These are phyloP conservation scores for Stephania cephalantha DNA, from an alignment of 164 flowering plant genomes.

Conservation along the genomic window DNA sequence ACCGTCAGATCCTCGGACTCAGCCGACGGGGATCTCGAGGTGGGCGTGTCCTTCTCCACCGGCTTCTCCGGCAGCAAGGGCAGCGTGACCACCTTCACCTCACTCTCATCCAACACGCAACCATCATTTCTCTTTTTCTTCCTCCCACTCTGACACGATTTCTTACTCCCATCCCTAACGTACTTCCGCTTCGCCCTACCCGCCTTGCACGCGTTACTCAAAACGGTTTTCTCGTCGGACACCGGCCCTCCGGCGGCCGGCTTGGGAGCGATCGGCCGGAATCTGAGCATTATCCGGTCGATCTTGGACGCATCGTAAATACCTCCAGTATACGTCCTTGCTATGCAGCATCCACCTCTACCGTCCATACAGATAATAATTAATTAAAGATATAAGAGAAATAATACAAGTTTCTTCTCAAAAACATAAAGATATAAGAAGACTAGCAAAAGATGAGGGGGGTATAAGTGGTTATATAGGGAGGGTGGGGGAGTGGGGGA, in stretches of 20 bases:
- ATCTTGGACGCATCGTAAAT: conserved; percentile 39
- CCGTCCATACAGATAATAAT: conserved; percentile 34
- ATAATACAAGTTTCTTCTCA: too few relatives aligned
- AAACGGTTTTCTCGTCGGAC: conserved; percentile 26
- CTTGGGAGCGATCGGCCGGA: conserved; percentile 85
- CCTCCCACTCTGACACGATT: conserved; percentile 1
- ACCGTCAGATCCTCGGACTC: conserved; percentile 2
- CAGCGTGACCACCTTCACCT: conserved; percentile 37
- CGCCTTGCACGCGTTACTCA: not conserved
- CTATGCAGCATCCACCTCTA: conserved; percentile 75
- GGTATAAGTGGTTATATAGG: conserved; percentile 15
- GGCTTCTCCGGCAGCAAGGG: conserved; percentile 64
- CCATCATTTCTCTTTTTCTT: conserved; percentile 22
- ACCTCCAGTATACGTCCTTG: conserved; percentile 34
- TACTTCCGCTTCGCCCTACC: conserved; percentile 41
- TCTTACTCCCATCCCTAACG: conserved; percentile 10
- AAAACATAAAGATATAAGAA: too few relatives aligned
- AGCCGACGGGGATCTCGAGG: not conserved
- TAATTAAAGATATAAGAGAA: too few relatives aligned
- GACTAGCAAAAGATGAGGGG: not conserved
- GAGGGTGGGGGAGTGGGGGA: not conserved
- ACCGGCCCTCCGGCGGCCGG: conserved; percentile 34
- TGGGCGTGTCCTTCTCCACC: conserved; percentile 24
- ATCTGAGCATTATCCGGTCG: conserved; percentile 63
- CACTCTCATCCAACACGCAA: conserved; percentile 12